These are phyloP conservation scores for Boletus rufocinnamomeus DNA, from an alignment of 768 basidiomycete genomes.

Conservation along the genomic window DNA sequence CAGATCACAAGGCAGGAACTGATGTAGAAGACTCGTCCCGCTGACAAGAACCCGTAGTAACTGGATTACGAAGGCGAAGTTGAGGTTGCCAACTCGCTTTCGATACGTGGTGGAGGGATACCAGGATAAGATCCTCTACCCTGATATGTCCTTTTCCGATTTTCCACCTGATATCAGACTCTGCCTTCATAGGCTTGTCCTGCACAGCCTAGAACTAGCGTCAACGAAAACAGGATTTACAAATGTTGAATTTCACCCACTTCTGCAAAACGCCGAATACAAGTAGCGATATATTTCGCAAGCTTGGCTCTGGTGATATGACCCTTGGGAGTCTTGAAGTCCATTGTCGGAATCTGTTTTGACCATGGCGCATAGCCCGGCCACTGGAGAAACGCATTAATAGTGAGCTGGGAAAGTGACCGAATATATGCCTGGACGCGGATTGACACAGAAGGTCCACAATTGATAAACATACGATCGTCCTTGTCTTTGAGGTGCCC, in stretches of 20 bases:
- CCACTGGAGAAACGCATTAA: conserved; percentile 51
- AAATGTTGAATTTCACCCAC: conserved; percentile 37
- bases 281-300: conserved; percentile 79
- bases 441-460: conserved; percentile 81
- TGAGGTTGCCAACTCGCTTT: conserved; percentile 85
- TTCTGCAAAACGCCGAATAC: conserved; percentile 65
- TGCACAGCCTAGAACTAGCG: conserved; percentile 46
- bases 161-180: conserved; percentile 59
- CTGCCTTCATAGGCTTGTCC: conserved; percentile 59
- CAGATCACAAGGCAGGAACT: conserved; percentile 1
- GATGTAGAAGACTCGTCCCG: conserved; percentile 6
- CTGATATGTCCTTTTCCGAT: conserved; percentile 59
- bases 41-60: neutral
- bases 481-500: conserved; percentile 58
- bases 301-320: conserved; percentile 77
- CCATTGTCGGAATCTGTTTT: conserved; percentile 79
- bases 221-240: conserved; percentile 5
- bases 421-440: conserved; percentile 60
- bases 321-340: conserved; percentile 76
- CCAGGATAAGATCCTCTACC: conserved; percentile 68
- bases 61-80: conserved; percentile 46
- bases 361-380: conserved; percentile 79
- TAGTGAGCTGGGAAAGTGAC: neutral
- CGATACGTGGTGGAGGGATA: conserved; percentile 81
- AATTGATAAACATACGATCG: conserved; percentile 65